Conservation (phyloP, 805 yeast genomes). For the Ogataea ramenticola region DNA sequence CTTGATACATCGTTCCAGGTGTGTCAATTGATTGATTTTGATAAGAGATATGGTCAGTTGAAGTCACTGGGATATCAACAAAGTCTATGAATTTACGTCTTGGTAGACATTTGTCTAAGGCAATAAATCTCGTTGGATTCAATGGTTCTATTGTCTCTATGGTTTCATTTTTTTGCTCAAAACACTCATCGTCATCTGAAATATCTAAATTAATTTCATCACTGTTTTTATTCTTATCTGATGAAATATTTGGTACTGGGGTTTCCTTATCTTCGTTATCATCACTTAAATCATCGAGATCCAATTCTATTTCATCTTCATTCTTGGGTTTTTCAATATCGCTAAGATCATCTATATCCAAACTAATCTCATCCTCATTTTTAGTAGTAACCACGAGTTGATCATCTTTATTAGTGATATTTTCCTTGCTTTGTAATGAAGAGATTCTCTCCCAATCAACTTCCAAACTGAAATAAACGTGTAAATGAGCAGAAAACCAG, state of each 20-base stretch:
- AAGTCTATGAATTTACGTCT: conserved; percentile 50
- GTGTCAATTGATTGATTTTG: background rate
- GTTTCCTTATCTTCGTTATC: conserved; percentile 6
- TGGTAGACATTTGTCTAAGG: conserved; percentile 81
- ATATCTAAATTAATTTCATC: conserved; percentile 6
- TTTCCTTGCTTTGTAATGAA: no score
- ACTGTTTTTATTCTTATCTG: conserved; percentile 1
- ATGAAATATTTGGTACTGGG: no score
- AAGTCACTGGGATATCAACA: conserved; percentile 32
- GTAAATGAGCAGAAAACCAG: conserved; percentile 92
- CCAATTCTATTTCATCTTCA: conserved; percentile 24
- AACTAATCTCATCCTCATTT: conserved; percentile 2
- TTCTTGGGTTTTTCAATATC: conserved; percentile 9
- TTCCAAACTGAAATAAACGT: conserved; percentile 59
- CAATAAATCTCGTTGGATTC: conserved; percentile 43
- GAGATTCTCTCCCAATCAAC: conserved; percentile 22
- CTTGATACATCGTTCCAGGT: conserved; percentile 21
- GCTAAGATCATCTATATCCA: background rate
- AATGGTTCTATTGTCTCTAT: background rate
- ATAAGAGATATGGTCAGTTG: conserved; percentile 15
- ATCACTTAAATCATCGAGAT: conserved; percentile 9
- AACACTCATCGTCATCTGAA: conserved; percentile 1
- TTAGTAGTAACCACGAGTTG: no score
- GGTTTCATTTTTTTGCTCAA: background rate
- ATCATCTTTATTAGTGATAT: no score